phyloP scores from a whole-genome alignment of 192 early-diverging fungal species.

The Backusella tarrabulga region DNA sequence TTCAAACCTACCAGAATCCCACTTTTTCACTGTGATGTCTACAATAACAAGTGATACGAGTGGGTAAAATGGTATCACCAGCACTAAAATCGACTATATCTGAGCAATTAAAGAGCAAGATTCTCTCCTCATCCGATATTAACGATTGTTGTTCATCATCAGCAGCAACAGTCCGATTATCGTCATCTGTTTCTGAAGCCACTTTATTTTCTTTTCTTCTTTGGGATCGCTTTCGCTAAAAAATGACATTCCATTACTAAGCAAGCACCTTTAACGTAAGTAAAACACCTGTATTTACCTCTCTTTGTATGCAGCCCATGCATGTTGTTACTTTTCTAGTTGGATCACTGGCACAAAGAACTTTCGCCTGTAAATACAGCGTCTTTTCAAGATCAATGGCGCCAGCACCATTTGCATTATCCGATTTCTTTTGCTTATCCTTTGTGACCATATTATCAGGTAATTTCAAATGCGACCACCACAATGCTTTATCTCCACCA shows the following conservation, averaged over 20 bases:
- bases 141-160: constrained; percentile 50
- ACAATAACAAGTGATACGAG: constrained; percentile 96
- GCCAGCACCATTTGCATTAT: neutral
- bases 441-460: constrained; percentile 85
- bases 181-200: constrained; percentile 15
- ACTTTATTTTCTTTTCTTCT: constrained; percentile 55
- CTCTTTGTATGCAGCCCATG: constrained; percentile 80
- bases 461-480: constrained; percentile 84
- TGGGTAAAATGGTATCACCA: constrained; percentile 88
- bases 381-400: constrained; percentile 30
- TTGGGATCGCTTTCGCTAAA: constrained; percentile 60
- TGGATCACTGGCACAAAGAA: constrained; percentile 84
- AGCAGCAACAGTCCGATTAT: neutral
- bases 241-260: neutral
- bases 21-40: constrained; percentile 91
- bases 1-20: constrained; percentile 67
- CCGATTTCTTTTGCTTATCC: constrained; percentile 59
- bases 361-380: constrained; percentile 73
- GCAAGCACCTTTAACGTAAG: neutral
- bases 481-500: constrained; percentile 66
- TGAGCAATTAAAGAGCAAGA: constrained; percentile 89
- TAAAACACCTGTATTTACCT: constrained; percentile 41
- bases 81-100: constrained; percentile 86
- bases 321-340: constrained; percentile 78
- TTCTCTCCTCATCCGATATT: constrained; percentile 72